Evolutionary conservation across 805 yeast genomes (phyloP), one percentile per base, ranked within the genome.

Genomic region (Zygosaccharomyces pseudorouxii): DNA sequence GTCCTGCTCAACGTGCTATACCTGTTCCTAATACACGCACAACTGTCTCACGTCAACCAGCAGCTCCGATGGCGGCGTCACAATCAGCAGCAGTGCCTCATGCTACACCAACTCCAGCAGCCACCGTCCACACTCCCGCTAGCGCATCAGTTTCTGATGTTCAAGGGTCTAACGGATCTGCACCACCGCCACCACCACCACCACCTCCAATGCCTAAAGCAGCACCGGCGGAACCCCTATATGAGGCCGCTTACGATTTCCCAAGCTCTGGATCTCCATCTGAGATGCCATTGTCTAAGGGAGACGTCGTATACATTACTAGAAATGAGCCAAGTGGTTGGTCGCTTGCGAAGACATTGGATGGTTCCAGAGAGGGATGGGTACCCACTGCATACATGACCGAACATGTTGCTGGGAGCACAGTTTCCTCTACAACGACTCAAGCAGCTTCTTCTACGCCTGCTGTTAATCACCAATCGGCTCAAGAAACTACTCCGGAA

Each of bases 371-470:
- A 48, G 93, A 89, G 65, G 99, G 99, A 4, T 93, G 99, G 99
- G 92, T 93, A 10, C 99, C 99, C 11, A 84, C 93, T 19, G 86
- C 90, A n/a, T 93, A 90, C 64, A 80, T 92, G 60, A 81, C 74
- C 18, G 80, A 79, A 51, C 80, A 84, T 31, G 67, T 72, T 0
- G 67, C 64, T 11, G 60, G 62, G 12, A 69, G 76, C 4, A 67
- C 79, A 11, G 69, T 76, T 7, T 65, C 75, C 11, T 59, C 70
- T 16, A 47, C 69, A 8, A 48, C 68, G 31, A 40, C 58, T 7
- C 37, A 64, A 28, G 44, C 66, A 31, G 46, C 63, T 16, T 38
- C 64, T 5, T 35, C 59, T 9, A 55, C 52, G 40, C 46, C 55
- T 12, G 53, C 37, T 20, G 41, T 58, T 4, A 58, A 57, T 18